Conservation (phyloP, 2,329 filamentous ascomycete species). For the Colletotrichum spaethianum region DNA sequence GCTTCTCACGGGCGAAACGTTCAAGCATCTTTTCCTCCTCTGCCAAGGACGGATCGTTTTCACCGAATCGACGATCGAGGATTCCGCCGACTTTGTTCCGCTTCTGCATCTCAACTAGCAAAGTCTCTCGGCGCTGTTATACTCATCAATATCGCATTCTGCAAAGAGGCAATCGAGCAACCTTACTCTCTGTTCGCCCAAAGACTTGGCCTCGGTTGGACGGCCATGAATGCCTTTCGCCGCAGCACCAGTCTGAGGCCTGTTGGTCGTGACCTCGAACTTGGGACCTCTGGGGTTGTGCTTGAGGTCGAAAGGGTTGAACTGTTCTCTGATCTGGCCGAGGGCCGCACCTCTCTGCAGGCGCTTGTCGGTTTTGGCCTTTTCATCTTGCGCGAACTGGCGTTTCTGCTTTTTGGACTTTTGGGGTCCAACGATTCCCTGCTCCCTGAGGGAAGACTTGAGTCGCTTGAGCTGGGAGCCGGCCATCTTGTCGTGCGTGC, state of each 20-base stretch:
- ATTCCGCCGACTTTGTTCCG: conserved; percentile 94
- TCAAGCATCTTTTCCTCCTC: conserved; percentile 93
- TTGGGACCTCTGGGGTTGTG: conserved; percentile 83
- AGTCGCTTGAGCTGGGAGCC: conserved; percentile 97
- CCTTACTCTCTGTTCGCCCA: conserved; percentile 84
- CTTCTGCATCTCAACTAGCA: conserved; percentile 90
- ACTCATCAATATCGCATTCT: neutral
- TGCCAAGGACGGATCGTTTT: conserved; percentile 94
- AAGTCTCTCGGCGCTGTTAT: conserved; percentile 79
- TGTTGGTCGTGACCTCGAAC: conserved; percentile 84
- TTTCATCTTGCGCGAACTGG: conserved; percentile 76
- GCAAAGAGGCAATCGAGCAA: conserved; percentile 45
- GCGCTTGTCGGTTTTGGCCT: conserved; percentile 78
- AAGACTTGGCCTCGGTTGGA: conserved; percentile 87
- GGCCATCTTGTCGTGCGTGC: conserved; percentile 73
- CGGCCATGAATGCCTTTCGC: conserved; percentile 76
- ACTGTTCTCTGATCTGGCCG: conserved; percentile 90
- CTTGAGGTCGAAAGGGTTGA: conserved; percentile 98
- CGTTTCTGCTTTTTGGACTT: conserved; percentile 96
- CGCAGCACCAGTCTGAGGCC: conserved; percentile 65
- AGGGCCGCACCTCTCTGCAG: conserved; percentile 84
- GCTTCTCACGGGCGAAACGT: conserved; percentile 90
- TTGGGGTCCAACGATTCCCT: conserved; percentile 91
- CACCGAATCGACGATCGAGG: conserved; percentile 93
- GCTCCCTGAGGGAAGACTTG: conserved; percentile 90